Evolutionary conservation across 345 rosid genomes (phyloP).

Genomic region (Passiflora organensis): DNA sequence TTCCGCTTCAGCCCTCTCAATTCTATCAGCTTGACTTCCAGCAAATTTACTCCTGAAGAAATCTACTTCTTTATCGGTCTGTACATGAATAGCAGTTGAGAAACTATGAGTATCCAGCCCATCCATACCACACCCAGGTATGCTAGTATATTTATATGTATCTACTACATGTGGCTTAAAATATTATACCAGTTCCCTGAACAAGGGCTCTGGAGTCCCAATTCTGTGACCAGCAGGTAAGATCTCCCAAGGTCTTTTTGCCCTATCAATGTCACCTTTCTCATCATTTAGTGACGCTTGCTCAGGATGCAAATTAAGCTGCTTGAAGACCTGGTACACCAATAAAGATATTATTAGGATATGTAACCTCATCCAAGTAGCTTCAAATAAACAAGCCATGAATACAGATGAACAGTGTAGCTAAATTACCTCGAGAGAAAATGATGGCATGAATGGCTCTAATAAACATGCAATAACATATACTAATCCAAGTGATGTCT

Average conservation of each 20-base stretch:
- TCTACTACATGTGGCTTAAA: not conserved
- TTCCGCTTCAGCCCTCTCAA: slow-evolving; percentile 45
- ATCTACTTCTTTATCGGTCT: slow-evolving; percentile 67
- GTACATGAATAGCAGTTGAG: slow-evolving; percentile 14
- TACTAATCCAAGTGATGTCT: slow-evolving; percentile 75
- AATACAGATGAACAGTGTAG: no score
- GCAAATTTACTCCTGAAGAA: slow-evolving; percentile 59
- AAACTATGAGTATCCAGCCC: no score
- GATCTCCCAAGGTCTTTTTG: slow-evolving; percentile 75
- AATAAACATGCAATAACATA: slow-evolving; percentile 73
- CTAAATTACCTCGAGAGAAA: slow-evolving; percentile 66
- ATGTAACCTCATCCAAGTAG: slow-evolving; percentile 8
- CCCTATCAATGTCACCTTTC: slow-evolving; percentile 53
- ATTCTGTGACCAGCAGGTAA: slow-evolving; percentile 68
- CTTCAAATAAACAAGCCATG: not conserved
- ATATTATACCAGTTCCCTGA: slow-evolving; percentile 61
- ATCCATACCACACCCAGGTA: not conserved
- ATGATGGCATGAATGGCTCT: slow-evolving; percentile 98
- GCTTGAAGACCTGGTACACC: slow-evolving; percentile 67
- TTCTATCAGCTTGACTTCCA: slow-evolving; percentile 85
- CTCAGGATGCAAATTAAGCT: slow-evolving; percentile 62
- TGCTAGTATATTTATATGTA: not conserved
- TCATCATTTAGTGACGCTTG: slow-evolving; percentile 63
- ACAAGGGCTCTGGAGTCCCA: slow-evolving; percentile 67
- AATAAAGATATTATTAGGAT: no score